phyloP scores from a whole-genome alignment of 371 early-diverging fungal species.

The Circinella umbellata region DNA sequence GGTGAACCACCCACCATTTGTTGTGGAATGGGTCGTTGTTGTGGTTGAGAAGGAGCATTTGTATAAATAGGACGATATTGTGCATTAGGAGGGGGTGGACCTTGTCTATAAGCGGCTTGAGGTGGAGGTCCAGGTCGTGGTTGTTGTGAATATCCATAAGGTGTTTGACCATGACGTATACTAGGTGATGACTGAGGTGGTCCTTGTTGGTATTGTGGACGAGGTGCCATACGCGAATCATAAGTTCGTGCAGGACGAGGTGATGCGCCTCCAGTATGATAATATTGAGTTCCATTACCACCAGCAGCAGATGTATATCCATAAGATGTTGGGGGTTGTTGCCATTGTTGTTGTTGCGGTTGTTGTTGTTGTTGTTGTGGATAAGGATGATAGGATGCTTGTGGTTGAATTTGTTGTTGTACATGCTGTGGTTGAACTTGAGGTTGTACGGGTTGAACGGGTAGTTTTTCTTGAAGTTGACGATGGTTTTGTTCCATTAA shows the following conservation, averaged over 20 bases:
- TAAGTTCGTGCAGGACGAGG: slow-evolving; percentile 21
- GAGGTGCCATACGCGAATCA: slow-evolving; percentile 16
- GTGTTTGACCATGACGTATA: slow-evolving; percentile 7
- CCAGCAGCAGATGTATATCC: neutral
- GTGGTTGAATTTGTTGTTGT: neutral
- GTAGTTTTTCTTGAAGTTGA: slow-evolving; percentile 18
- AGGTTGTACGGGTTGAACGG: too few relatives aligned
- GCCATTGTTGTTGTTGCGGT: slow-evolving; percentile 14
- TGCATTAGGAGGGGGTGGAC: slow-evolving; percentile 9
- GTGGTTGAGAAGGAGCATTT: slow-evolving; percentile 15
- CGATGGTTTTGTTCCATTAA: slow-evolving; percentile 38
- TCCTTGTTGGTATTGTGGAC: slow-evolving; percentile 1
- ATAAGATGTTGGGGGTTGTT: slow-evolving; percentile 9
- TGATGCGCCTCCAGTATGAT: slow-evolving; percentile 9
- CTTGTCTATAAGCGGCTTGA: slow-evolving; percentile 14
- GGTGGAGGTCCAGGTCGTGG: neutral
- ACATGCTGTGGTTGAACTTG: slow-evolving; percentile 18
- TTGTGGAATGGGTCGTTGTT: slow-evolving; percentile 6
- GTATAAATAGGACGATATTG: slow-evolving; percentile 11
- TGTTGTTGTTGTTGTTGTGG: slow-evolving; percentile 21
- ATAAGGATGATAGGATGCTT: neutral
- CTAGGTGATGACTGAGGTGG: slow-evolving; percentile 4
- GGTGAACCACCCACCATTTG: slow-evolving; percentile 4
- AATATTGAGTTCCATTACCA: slow-evolving; percentile 5
- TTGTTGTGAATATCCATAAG: slow-evolving; percentile 7